phyloP scores from a whole-genome alignment of 2,329 filamentous ascomycete species.

The Xylaria sp. region DNA sequence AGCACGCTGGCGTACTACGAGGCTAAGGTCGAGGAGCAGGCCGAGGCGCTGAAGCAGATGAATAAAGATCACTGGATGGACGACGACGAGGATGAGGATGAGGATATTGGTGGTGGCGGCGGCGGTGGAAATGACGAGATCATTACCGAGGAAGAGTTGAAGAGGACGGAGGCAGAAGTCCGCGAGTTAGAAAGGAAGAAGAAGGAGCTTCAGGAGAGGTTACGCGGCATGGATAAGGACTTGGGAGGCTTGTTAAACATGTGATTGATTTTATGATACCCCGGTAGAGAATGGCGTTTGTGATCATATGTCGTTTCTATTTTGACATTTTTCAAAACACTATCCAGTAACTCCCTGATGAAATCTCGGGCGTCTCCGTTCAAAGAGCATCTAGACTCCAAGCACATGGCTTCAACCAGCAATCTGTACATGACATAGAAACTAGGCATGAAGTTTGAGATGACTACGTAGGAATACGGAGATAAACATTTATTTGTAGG shows the following conservation, averaged over 20 bases:
- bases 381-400: neutral
- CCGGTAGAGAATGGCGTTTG: slow-evolving; percentile 18
- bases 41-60: slow-evolving; percentile 76
- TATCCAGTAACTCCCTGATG: too few relatives aligned
- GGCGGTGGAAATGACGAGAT: slow-evolving; percentile 53
- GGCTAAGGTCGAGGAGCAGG: slow-evolving; percentile 79
- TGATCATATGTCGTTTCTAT: neutral
- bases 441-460: neutral
- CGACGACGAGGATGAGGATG: slow-evolving; percentile 64
- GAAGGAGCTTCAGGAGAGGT: slow-evolving; percentile 63
- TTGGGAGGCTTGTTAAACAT: slow-evolving; percentile 65
- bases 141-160: slow-evolving; percentile 75
- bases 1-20: slow-evolving; percentile 86
- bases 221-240: slow-evolving; percentile 67
- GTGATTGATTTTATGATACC: slow-evolving; percentile 50
- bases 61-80: slow-evolving; percentile 71
- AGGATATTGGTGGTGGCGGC: slow-evolving; percentile 53
- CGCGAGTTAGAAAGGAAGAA: slow-evolving; percentile 67
- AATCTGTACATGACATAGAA: neutral
- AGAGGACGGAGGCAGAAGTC: slow-evolving; percentile 74
- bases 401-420: neutral
- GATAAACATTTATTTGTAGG: neutral
- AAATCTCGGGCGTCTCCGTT: neutral
- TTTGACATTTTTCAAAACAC: neutral
- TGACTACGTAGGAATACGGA: neutral